phyloP scores from a whole-genome alignment of 306 rosid genomes.

The Rubus parviflorus region DNA sequence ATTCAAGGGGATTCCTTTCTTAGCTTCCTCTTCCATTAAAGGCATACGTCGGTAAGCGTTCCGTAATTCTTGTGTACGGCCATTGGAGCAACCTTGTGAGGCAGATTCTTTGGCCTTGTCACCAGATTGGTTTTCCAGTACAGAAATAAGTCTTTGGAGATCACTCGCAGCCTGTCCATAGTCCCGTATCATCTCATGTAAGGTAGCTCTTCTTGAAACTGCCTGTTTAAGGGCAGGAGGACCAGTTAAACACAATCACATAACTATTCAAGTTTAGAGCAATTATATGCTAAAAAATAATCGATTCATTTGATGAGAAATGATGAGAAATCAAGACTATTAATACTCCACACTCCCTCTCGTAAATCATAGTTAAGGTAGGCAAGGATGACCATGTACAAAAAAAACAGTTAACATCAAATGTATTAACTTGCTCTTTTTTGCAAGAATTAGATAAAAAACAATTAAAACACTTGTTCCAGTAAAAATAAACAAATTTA shows the following conservation, averaged over 20 bases:
- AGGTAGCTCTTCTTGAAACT: slow-evolving; percentile 84
- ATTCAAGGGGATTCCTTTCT: slow-evolving; percentile 61
- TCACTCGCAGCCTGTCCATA: slow-evolving; percentile 72
- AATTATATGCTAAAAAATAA: neutral
- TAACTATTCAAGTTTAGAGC: neutral
- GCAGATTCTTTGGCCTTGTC: slow-evolving; percentile 46
- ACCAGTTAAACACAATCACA: slow-evolving; percentile 25
- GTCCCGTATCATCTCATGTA: slow-evolving; percentile 85
- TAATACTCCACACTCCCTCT: neutral
- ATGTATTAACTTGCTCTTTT: neutral
- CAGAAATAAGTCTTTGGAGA: slow-evolving; percentile 56
- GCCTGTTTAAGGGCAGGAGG: slow-evolving; percentile 49
- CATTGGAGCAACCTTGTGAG: slow-evolving; percentile 52
- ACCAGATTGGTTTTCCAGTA: slow-evolving; percentile 62
- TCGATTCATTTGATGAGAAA: neutral
- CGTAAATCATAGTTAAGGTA: neutral
- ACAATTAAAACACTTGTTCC: neutral
- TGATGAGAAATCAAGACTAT: neutral
- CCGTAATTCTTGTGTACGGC: slow-evolving; percentile 57
- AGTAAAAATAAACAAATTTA: neutral
- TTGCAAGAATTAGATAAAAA: neutral
- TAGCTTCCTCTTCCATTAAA: slow-evolving; percentile 68
- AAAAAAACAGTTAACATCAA: neutral
- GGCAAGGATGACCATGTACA: neutral
- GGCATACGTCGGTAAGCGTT: slow-evolving; percentile 55